Percentiles rank a stretch among this genome's conserved stretches.
Evolutionary conservation across 148 eudicot genomes (phyloP).

Genomic region (Cornus florida): DNA sequence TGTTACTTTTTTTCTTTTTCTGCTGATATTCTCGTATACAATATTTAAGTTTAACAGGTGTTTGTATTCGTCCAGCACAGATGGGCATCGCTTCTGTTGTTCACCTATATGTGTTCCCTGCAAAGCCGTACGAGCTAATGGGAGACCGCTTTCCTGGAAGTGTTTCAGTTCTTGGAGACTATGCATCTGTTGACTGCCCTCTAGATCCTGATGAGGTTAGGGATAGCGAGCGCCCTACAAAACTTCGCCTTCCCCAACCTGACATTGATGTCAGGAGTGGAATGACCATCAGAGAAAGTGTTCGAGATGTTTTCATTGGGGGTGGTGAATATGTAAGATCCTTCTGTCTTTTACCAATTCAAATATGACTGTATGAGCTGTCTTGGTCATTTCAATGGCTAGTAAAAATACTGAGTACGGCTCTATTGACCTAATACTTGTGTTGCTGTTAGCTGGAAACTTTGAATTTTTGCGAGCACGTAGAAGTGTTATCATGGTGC

Average conservation of each 20-base stretch:
- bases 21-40: not conserved
- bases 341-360: constrained; percentile 11
- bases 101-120: constrained; percentile 93
- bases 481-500: not conserved
- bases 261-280: constrained; percentile 58
- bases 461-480: not conserved
- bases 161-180: constrained; percentile 92
- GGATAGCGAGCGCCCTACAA: constrained; percentile 96
- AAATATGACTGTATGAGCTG: not conserved
- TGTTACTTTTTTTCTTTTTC: not conserved
- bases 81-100: constrained; percentile 91
- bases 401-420: not conserved
- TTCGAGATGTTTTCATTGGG: constrained; percentile 85
- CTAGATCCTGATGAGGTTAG: constrained; percentile 96
- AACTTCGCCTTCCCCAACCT: constrained; percentile 88
- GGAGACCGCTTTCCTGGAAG: constrained; percentile 69
- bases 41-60: constrained; percentile 30
- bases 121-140: constrained; percentile 91
- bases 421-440: not conserved
- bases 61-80: constrained; percentile 70
- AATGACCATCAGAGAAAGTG: constrained; percentile 88
- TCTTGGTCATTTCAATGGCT: not conserved
- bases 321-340: constrained; percentile 92
- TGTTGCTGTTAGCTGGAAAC: not conserved
- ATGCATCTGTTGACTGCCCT: constrained; percentile 89